Evolutionary conservation across 208 protist genomes (phyloP).

Genomic region (Herpetomonas samuelpessoai): DNA sequence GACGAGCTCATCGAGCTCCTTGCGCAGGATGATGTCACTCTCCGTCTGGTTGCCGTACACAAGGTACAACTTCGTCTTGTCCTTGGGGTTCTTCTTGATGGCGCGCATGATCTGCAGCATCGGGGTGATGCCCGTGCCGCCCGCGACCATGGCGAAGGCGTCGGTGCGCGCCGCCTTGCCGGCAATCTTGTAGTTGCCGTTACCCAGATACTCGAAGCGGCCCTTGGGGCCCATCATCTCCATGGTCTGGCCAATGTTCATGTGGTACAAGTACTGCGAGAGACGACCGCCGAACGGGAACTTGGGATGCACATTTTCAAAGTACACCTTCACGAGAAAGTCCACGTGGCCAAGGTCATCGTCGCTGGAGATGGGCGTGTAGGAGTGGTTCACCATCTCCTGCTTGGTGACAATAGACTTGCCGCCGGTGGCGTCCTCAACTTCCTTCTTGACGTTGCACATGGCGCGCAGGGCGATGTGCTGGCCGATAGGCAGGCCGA

Average conservation of each 20-base stretch:
- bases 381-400: conserved; percentile 77
- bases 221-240: conserved; percentile 89
- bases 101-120: conserved; percentile 81
- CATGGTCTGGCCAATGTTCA: conserved; percentile 80
- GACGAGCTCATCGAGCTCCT: conserved; percentile 51
- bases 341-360: conserved; percentile 91
- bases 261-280: conserved; percentile 81
- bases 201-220: conserved; percentile 84
- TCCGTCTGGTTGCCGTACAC: conserved; percentile 76
- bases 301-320: conserved; percentile 65
- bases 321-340: conserved; percentile 94
- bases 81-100: conserved; percentile 49
- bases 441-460: conserved; percentile 18
- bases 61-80: conserved; percentile 62
- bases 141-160: conserved; percentile 78
- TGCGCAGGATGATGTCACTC: conserved; percentile 75
- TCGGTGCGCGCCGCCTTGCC: background rate
- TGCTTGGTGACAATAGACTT: conserved; percentile 22
- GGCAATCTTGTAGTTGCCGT: conserved; percentile 16
- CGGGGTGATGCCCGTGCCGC: conserved; percentile 91
- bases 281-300: conserved; percentile 90
- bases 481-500: conserved; percentile 84
- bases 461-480: conserved; percentile 64
- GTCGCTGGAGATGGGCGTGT: conserved; percentile 90
- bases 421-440: conserved; percentile 4